Base-by-base conservation (phyloP, 129 eudicot species). In the Chrysanthemum seticuspe region DNA sequence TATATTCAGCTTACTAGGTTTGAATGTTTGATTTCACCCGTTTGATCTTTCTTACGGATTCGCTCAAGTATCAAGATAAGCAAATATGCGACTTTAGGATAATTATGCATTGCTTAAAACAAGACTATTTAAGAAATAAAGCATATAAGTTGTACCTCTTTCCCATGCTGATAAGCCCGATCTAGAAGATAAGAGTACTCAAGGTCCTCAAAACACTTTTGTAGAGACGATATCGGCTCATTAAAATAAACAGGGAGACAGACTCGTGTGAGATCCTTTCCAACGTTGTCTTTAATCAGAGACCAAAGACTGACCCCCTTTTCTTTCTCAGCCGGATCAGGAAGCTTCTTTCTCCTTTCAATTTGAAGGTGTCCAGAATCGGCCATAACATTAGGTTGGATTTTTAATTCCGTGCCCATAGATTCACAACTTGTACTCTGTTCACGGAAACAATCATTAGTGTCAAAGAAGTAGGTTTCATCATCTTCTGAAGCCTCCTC, bases 161-260 rank as follows among this genome's bases (percentile, higher is more conserved):
- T 88, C 13, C 98, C 98, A 61, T 80, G 83, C 69, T 85, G 83
- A 84, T 93, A 89, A 48, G 98, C 98, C 51, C 74, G 85, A 75
- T 93, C 98, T 76, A 93, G 74, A 76, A 93, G 98, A 73, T 87
- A 73, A 34, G 98, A 93, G 73, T 93, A 93, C 83, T 93, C 98
- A 47, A 92, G 69, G 63, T 92, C 98, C 72, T 92, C 98, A 27
- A 87, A 92, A 21, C 96, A 92, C 64, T 89, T 92, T 73, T 92
- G 98, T 19, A 92, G 82, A 59, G 98, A 89, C 16, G 98, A 92
- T 36, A 89, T 85, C 34, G 98, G 98, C 68, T 92, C 98, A 63
- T 92, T 92, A 44, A 92, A 92, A 77, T 89, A 92, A 49, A 92
- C 98, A 40, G 98, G 98, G 13, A 92, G 91, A 78, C 98, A 92